Conservation (phyloP, 2,329 filamentous ascomycete genomes). For the Microdochium paspali region DNA sequence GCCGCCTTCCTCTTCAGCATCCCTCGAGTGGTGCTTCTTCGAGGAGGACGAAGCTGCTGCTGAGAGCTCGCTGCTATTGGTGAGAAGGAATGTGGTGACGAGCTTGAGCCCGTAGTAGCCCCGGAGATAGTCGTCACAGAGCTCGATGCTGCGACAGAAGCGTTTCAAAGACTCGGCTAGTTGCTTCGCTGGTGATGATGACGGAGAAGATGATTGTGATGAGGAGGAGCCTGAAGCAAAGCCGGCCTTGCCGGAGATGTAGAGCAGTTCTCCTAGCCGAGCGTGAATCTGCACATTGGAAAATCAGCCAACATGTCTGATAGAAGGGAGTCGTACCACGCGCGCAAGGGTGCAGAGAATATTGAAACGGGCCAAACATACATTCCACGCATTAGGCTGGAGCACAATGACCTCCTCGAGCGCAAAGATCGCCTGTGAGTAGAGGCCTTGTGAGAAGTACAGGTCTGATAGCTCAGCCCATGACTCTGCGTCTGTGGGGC, state of each 20-base stretch:
- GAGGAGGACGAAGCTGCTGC: neutral
- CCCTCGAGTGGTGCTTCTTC: slow-evolving; percentile 25
- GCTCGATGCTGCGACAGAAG: slow-evolving; percentile 83
- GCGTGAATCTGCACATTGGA: slow-evolving; percentile 62
- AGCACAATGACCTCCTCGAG: slow-evolving; percentile 85
- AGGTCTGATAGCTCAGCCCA: slow-evolving; percentile 89
- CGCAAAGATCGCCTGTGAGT: slow-evolving; percentile 75
- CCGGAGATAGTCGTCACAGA: slow-evolving; percentile 86
- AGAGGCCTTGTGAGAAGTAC: slow-evolving; percentile 71
- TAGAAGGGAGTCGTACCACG: neutral
- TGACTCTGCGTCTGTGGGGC: slow-evolving; percentile 82
- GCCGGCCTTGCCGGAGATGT: slow-evolving; percentile 50
- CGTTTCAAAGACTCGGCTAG: slow-evolving; percentile 69
- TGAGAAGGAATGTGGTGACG: slow-evolving; percentile 32
- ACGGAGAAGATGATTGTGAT: slow-evolving; percentile 10
- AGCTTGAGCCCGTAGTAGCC: slow-evolving; percentile 88
- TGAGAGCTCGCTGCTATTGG: neutral
- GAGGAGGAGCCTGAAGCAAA: slow-evolving; percentile 27
- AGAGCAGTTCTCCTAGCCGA: slow-evolving; percentile 72
- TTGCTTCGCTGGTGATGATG: slow-evolving; percentile 25
- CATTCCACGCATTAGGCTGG: slow-evolving; percentile 91
- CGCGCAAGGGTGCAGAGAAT: slow-evolving; percentile 5
- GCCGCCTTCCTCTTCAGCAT: slow-evolving; percentile 37
- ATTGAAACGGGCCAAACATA: slow-evolving; percentile 33
- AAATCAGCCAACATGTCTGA: slow-evolving; percentile 17